Conservation (phyloP, 202 grass and related monocot species). For the Panicum virgatum region DNA sequence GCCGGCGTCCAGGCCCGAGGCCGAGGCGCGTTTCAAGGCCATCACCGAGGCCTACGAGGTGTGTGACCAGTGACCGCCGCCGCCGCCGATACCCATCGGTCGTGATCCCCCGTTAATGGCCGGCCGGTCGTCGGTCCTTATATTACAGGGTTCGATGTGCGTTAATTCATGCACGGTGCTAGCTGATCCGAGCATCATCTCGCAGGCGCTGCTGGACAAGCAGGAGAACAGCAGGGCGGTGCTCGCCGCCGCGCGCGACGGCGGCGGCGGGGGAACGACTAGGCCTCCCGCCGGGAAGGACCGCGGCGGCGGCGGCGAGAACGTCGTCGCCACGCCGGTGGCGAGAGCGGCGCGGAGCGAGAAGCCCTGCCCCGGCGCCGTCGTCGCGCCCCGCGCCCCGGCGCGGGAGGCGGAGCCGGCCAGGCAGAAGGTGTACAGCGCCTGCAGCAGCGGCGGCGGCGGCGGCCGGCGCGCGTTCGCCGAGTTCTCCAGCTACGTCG, state of each 20-base stretch:
- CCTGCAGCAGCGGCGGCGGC: constrained; percentile 9
- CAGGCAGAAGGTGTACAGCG: constrained; percentile 48
- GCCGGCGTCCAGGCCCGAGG: constrained; percentile 61
- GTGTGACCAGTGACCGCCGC: constrained; percentile 3
- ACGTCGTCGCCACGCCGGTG: not conserved
- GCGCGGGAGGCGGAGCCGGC: constrained; percentile 6
- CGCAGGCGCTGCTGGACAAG: constrained; percentile 68
- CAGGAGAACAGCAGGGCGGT: constrained; percentile 67
- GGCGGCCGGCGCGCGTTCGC: constrained; percentile 49
- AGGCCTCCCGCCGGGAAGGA: constrained; percentile 18
- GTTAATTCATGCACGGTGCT: not conserved
- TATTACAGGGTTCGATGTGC: not conserved
- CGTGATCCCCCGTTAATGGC: no score
- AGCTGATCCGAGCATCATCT: no score
- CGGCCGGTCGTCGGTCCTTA: no score
- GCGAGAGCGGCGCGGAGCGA: not conserved
- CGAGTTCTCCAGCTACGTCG: constrained; percentile 65
- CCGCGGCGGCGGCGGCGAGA: not conserved
- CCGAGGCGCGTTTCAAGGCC: constrained; percentile 80
- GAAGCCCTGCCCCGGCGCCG: not conserved
- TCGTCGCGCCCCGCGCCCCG: not conserved
- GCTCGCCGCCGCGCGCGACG: constrained; percentile 31
- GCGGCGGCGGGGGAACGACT: constrained; percentile 11
- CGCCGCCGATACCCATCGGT: no score
- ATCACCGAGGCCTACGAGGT: constrained; percentile 95